Evolutionary conservation across 768 basidiomycete species (phyloP), one percentile per base, ranked within the genome.

Genomic region (Clathrus columnatus): DNA sequence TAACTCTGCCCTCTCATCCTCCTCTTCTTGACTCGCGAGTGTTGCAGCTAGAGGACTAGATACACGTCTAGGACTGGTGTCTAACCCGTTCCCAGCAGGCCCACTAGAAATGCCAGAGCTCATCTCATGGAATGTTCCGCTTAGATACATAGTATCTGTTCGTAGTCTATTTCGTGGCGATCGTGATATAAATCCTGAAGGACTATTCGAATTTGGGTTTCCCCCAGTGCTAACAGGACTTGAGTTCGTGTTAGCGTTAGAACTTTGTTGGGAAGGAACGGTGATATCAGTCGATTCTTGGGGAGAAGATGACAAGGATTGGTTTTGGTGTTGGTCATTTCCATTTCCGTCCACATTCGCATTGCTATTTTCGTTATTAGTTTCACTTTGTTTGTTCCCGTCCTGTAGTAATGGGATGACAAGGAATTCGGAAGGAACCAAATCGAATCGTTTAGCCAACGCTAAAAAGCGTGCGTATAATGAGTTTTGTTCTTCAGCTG

Each of bases 381-480:
- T n/a, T n/a, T n/a, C n/a, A n/a, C n/a, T n/a, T n/a, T n/a, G n/a
- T n/a, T n/a, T n/a, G 36, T 36, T 11, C 7, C n/a, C 36, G 4
- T 36, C 36, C n/a, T 36, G 36, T 11, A n/a, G 7, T 36, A 36
- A 36, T 10, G 87, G 88, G 47, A 90, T 90, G 64, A 91, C 85
- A 44, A 94, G 77, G 67, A 94, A 90, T 54, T 91, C 89, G 21
- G 77, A 63, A 0, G 88, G 87, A 0, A 95, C 91, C 45, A 96
- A 75, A 57, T 85, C 82, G 70, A 87, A 94, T 64, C 81, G 81
- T 57, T 78, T 75, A 7, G 87, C 86, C 56, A 95, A 80, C 10
- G 84, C 85, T 54, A 93, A 78, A 74, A 95, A 95, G 62, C 93
- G 85, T 30, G 86, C 85, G 64, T 95, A 94, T 2, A 96, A 75